Conservation (phyloP, 2,329 filamentous ascomycete genomes). For the Fusarium euwallaceae region DNA sequence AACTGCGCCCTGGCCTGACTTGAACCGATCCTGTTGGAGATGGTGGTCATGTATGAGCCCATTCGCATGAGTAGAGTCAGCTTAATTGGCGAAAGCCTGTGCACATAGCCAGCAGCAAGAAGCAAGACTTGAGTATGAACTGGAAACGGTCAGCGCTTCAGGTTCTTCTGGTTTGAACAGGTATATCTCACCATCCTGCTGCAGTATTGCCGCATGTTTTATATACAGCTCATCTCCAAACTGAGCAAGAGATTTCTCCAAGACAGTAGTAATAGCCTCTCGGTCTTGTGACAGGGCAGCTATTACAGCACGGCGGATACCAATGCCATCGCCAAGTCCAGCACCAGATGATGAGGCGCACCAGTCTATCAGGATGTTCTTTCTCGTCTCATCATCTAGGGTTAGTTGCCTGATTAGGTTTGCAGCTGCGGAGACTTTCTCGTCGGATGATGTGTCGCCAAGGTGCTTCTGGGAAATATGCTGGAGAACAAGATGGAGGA, state of each 20-base stretch:
- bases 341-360: conserved; percentile 74
- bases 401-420: conserved; percentile 67
- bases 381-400: conserved; percentile 61
- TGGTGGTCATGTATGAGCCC: conserved; percentile 77
- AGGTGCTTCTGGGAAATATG: conserved; percentile 63
- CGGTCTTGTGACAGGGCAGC: conserved; percentile 67
- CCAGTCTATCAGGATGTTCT: conserved; percentile 72
- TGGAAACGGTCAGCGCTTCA: conserved; percentile 55
- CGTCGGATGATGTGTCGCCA: conserved; percentile 49
- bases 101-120: conserved; percentile 81
- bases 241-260: conserved; percentile 77
- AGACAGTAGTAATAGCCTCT: conserved; percentile 64
- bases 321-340: conserved; percentile 73
- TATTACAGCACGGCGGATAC: conserved; percentile 75
- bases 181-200: conserved; percentile 81
- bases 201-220: conserved; percentile 83
- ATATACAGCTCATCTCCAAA: conserved; percentile 93
- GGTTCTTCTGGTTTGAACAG: not conserved
- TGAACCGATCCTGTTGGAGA: conserved; percentile 87
- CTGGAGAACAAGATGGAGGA: conserved; percentile 45
- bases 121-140: conserved; percentile 85
- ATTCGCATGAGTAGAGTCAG: conserved; percentile 79
- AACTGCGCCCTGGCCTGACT: conserved; percentile 82
- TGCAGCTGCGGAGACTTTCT: conserved; percentile 68
- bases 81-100: conserved; percentile 74